Percentiles rank a stretch among this genome's conserved stretches.
phyloP scores from a whole-genome alignment of 306 rosid species.

The Senna tora region DNA sequence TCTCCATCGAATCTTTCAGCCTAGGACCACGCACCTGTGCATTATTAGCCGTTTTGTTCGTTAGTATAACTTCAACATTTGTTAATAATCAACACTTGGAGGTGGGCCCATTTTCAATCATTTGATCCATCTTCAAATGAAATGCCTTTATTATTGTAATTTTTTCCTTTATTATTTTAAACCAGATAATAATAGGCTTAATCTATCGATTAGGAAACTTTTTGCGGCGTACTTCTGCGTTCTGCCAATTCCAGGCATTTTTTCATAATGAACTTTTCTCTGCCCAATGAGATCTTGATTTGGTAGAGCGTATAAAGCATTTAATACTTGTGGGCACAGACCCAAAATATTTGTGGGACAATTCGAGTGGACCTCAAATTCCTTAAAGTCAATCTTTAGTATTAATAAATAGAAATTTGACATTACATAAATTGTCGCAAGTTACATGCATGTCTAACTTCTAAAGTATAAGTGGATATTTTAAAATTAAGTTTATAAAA shows the following conservation, averaged over 20 bases:
- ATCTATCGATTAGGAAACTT: too few species aligned
- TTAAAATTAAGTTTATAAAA: too few species aligned
- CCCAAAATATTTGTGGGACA: background rate
- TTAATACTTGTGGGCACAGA: background rate
- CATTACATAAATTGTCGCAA: background rate
- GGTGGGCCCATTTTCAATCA: too few species aligned
- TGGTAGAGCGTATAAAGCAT: background rate
- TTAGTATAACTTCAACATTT: background rate
- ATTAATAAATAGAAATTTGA: background rate
- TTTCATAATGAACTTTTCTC: background rate
- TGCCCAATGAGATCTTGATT: background rate
- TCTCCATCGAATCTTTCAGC: slow-evolving; percentile 80
- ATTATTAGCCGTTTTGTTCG: slow-evolving; percentile 18
- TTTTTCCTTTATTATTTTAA: too few species aligned
- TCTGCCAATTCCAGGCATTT: too few species aligned
- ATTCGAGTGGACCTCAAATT: background rate
- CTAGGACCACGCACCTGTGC: slow-evolving; percentile 73
- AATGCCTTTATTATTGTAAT: too few species aligned
- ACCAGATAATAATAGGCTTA: too few species aligned
- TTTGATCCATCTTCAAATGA: too few species aligned
- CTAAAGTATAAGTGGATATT: too few species aligned
- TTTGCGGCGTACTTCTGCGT: too few species aligned
- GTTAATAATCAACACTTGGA: too few species aligned
- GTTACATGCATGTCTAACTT: too few species aligned
- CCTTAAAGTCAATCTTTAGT: background rate